Percentiles rank a stretch among this genome's conserved stretches.
phyloP scores from a whole-genome alignment of 257 asterid species.

The Buddleja alternifolia region DNA sequence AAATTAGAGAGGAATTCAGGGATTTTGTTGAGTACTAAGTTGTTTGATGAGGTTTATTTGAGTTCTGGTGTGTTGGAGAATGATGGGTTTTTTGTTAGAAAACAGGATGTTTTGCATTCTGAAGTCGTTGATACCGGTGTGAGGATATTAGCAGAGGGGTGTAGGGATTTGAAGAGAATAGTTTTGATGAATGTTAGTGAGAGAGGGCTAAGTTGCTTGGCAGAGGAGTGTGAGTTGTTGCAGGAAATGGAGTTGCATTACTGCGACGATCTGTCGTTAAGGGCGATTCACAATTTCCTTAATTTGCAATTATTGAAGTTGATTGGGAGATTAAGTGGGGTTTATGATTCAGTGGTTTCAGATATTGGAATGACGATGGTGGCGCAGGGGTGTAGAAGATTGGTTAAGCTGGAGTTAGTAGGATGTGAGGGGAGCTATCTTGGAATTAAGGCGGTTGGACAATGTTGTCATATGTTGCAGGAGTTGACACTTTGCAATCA shows the following conservation, averaged over 20 bases:
- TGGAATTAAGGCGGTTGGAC: constrained; percentile 90
- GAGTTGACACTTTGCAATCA: constrained; percentile 70
- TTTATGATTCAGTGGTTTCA: constrained; percentile 66
- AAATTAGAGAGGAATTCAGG: constrained; percentile 58
- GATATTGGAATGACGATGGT: constrained; percentile 90
- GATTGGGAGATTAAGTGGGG: constrained; percentile 66
- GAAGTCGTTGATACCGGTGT: constrained; percentile 68
- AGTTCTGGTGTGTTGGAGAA: constrained; percentile 43
- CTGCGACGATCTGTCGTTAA: constrained; percentile 62
- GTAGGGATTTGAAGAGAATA: constrained; percentile 59
- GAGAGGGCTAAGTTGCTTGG: constrained; percentile 66
- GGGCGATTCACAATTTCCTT: constrained; percentile 59
- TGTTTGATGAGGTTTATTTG: constrained; percentile 56
- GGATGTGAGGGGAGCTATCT: constrained; percentile 96
- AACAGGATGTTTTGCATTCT: constrained; percentile 51
- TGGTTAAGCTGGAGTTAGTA: constrained; percentile 79
- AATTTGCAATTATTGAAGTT: constrained; percentile 86
- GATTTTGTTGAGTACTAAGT: constrained; percentile 61
- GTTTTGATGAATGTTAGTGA: constrained; percentile 68
- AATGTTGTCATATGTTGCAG: constrained; percentile 87
- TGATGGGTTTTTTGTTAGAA: constrained; percentile 55
- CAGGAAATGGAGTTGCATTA: constrained; percentile 90
- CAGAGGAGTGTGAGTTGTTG: constrained; percentile 73
- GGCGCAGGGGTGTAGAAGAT: constrained; percentile 87
- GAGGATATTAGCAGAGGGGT: constrained; percentile 70